A percentile compares a stretch with the other conserved stretches of the same genome.
Conservation (phyloP, 2,329 filamentous ascomycete species). For the Trichoderma guizhouense region DNA sequence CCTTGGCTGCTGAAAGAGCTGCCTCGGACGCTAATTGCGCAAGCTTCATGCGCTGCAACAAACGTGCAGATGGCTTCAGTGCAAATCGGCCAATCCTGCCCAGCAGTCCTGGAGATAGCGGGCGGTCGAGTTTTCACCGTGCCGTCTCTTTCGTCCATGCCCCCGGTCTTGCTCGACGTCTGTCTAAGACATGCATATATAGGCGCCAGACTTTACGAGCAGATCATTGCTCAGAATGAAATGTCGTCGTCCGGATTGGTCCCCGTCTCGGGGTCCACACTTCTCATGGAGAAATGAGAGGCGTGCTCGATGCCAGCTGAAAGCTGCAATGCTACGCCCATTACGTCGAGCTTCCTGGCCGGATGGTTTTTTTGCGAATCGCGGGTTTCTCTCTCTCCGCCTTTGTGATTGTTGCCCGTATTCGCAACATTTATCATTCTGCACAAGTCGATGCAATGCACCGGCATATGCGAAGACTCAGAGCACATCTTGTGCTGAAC, state of each 20-base stretch:
- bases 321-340: conserved; percentile 17
- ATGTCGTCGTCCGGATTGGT: conserved; percentile 7
- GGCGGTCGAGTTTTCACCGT: neutral
- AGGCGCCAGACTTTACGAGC: conserved; percentile 9
- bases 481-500: neutral
- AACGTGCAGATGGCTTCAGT: conserved; percentile 4
- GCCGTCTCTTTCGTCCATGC: neutral
- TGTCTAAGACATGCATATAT: conserved; percentile 18
- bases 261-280: neutral
- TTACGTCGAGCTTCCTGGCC: conserved; percentile 28
- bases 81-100: conserved; percentile 15
- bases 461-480: neutral
- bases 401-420: neutral
- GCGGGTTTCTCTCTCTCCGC: neutral
- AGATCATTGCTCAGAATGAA: conserved; percentile 12
- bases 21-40: neutral
- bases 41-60: conserved; percentile 12
- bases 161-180: conserved; percentile 4
- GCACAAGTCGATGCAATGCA: neutral
- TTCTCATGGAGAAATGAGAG: conserved; percentile 16
- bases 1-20: neutral
- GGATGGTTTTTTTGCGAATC: neutral
- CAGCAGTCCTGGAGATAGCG: conserved; percentile 10
- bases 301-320: conserved; percentile 19
- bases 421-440: neutral